Conservation (phyloP, 2,329 filamentous ascomycete species). For the Neofusicoccum cordaticola region DNA sequence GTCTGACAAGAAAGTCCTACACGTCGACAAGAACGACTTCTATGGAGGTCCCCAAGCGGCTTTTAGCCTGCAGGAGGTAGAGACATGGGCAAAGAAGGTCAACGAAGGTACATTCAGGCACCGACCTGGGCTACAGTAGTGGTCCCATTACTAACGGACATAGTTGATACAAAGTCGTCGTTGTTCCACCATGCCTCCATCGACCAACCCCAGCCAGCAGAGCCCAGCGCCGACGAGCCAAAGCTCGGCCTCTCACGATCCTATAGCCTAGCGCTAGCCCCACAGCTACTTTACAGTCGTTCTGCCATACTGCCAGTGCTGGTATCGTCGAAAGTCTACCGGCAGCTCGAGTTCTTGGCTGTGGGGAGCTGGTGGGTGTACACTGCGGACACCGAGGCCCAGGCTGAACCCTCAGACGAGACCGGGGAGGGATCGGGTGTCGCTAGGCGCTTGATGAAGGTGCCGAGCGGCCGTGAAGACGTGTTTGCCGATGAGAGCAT, state of each 20-base stretch:
- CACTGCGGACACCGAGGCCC: slow-evolving; percentile 28
- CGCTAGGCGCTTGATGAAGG: slow-evolving; percentile 55
- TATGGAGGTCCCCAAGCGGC: slow-evolving; percentile 87
- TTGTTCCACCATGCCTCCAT: slow-evolving; percentile 29
- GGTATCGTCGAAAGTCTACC: slow-evolving; percentile 84
- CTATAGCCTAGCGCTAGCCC: slow-evolving; percentile 80
- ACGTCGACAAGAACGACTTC: slow-evolving; percentile 82
- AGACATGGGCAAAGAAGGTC: slow-evolving; percentile 64
- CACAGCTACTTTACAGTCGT: slow-evolving; percentile 80
- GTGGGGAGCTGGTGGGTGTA: slow-evolving; percentile 91
- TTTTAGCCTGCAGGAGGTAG: slow-evolving; percentile 76
- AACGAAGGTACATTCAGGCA: slow-evolving; percentile 29
- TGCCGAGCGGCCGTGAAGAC: slow-evolving; percentile 88
- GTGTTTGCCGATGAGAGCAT: slow-evolving; percentile 78
- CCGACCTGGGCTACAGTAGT: background rate
- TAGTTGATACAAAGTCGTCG: background rate
- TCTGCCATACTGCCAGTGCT: slow-evolving; percentile 75
- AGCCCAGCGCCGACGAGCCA: slow-evolving; percentile 20
- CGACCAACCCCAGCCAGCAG: slow-evolving; percentile 21
- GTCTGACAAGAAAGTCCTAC: slow-evolving; percentile 85
- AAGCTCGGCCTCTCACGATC: slow-evolving; percentile 64
- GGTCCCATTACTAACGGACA: background rate
- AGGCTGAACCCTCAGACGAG: slow-evolving; percentile 13
- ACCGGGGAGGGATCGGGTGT: background rate
- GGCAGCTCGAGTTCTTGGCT: slow-evolving; percentile 88